Base-by-base conservation (phyloP, 2,329 filamentous ascomycete genomes). In the Fusarium brachygibbosum region DNA sequence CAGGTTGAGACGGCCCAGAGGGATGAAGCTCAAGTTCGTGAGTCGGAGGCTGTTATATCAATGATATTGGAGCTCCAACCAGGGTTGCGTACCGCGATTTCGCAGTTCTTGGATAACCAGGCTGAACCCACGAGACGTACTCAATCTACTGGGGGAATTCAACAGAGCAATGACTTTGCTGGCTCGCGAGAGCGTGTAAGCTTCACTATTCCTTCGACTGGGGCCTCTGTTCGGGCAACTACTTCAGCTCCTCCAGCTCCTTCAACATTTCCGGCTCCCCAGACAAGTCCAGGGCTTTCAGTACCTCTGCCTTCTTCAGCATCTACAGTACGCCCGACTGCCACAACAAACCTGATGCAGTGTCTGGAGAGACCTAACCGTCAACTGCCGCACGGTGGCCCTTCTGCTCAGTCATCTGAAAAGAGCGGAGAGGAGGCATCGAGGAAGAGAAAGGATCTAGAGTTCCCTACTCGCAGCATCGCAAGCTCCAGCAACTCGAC, bases 31-130 rank as follows among this genome's bases (percentile, higher is more conserved):
- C 57, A 65, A 29, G 31, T 53, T n/a, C 29, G 16, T 5, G 57
- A 74, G 42, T 58, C 57, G 0, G 71, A 73, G 5, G 69, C 46
- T 2, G 13, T 73, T 10, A 25, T 70, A 38, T 72, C 71, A 0
- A 34, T 70, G 8, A 44, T 68, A 3, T 17, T 53, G 17, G 54
- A 74, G 6, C 60, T 75, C 10, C 57, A 53, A 13, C 64, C 60
- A 2, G 17, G 25, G 2, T 23, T 74, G 3, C n/a, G 40, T 25
- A 29, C 29, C 0, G 29, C 38, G 0, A 45, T 69, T n/a, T 25
- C 16, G 2, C 21, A 61, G 2, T 23, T 42, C 16, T 17, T 40
- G 2, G 4, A 32, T 6, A 23, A n/a, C 3, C 31, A 4, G 5
- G 11, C 5, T 23, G 25, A 16, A 8, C 13, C 19, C 2, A 21